Evolutionary conservation across 306 rosid genomes (phyloP).

Genomic region (Acacia acuminata): DNA sequence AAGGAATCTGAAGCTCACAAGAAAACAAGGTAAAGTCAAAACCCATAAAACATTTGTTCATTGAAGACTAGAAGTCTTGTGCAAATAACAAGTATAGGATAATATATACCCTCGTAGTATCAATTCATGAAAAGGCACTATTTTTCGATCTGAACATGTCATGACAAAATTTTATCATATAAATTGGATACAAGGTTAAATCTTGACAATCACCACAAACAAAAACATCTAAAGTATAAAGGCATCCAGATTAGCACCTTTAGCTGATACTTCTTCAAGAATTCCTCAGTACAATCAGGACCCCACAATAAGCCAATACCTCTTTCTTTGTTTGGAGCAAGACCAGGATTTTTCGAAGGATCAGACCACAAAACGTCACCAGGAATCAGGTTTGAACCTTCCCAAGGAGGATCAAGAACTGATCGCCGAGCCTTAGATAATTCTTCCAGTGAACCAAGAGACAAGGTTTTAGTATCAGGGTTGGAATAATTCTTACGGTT

Average conservation of each 20-base stretch:
- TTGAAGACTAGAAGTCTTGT: not conserved
- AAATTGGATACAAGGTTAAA: conserved; percentile 13
- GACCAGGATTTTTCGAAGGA: conserved; percentile 75
- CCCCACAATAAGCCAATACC: conserved; percentile 93
- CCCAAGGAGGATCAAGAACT: conserved; percentile 98
- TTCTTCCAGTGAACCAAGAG: conserved; percentile 80
- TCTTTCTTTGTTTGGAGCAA: conserved; percentile 80
- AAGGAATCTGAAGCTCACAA: conserved; percentile 15
- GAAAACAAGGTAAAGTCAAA: conserved; percentile 5
- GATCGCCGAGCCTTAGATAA: conserved; percentile 72
- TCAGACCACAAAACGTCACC: conserved; percentile 97
- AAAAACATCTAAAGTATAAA: not conserved
- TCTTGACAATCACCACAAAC: conserved; percentile 12
- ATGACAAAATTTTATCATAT: not conserved
- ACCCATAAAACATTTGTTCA: not conserved
- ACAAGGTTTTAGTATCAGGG: conserved; percentile 46
- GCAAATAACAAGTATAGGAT: not conserved
- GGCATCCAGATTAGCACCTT: conserved; percentile 51
- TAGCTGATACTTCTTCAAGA: conserved; percentile 61
- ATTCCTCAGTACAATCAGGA: conserved; percentile 90
- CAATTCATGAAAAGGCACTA: not conserved
- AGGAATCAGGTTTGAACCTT: conserved; percentile 83
- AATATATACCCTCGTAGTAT: conserved; percentile 12
- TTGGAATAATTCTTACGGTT: conserved; percentile 59
- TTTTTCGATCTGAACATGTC: conserved; percentile 11